phyloP scores from a whole-genome alignment of 306 rosid genomes.

The Castanospermum australe region DNA sequence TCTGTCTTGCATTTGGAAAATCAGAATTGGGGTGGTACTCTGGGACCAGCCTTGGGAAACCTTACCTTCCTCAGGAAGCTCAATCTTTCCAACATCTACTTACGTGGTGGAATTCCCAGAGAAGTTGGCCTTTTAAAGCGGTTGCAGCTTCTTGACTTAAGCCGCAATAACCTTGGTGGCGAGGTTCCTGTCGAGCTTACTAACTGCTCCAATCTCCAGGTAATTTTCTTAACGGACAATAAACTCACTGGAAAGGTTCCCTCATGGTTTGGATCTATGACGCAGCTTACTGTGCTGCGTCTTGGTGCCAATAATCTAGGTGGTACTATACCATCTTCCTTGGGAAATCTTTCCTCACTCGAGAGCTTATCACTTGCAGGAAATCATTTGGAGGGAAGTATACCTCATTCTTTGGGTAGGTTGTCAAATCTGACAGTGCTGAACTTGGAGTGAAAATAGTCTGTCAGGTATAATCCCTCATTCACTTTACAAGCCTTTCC shows the following conservation, averaged over 20 bases:
- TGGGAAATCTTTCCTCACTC: constrained; percentile 32
- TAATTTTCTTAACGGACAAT: neutral
- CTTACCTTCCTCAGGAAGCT: constrained; percentile 11
- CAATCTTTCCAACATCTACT: neutral
- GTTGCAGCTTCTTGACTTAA: constrained; percentile 5
- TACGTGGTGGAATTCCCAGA: constrained; percentile 12
- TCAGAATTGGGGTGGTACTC: constrained; percentile 16
- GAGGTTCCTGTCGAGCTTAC: constrained; percentile 1
- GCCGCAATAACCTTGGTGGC: neutral
- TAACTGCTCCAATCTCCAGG: constrained; percentile 12
- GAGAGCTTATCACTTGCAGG: neutral
- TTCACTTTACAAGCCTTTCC: constrained; percentile 38
- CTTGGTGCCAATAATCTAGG: constrained; percentile 3
- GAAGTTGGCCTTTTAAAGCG: constrained; percentile 21
- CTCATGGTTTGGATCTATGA: constrained; percentile 17
- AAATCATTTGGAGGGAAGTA: constrained; percentile 26
- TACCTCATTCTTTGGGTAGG: constrained; percentile 15
- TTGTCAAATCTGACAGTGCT: constrained; percentile 10
- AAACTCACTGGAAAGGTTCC: constrained; percentile 24
- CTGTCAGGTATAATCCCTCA: constrained; percentile 13
- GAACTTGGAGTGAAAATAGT: neutral
- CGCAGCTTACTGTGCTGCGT: neutral
- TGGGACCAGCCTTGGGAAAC: constrained; percentile 27
- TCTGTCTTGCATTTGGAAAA: neutral
- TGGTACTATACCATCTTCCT: constrained; percentile 26